Evolutionary conservation across 768 basidiomycete species (phyloP), one percentile per base, ranked within the genome.

Genomic region (Zangia roseola): DNA sequence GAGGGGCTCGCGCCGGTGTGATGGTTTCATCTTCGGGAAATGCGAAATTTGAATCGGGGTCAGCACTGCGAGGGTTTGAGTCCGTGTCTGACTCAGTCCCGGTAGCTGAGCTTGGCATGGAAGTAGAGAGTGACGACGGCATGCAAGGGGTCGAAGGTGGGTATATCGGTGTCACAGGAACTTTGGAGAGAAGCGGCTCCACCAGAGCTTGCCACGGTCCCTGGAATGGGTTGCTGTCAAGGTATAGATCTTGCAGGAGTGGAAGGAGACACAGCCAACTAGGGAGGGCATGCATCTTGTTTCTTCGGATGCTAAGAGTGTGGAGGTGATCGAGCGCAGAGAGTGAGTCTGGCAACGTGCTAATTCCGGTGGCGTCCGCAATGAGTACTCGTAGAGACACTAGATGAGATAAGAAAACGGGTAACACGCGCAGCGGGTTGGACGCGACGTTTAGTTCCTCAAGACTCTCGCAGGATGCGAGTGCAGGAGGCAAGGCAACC

Each of bases 141-240:
- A 82, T 74, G 35, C 77, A 74, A 24, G 84, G 85, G 3, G 83
- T 84, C 17, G 82, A 83, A 13, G 80, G 81, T 34, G 84, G 83
- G 69, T 82, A 86, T 26, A 75, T 66, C 20, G 84, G 84, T 2
- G 80, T 78, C 60, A 76, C 68, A 21, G 83, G 80, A 20, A 72
- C 65, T 61, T 83, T 83, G 44, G 83, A 76, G 9, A 94, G 74
- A 40, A 97, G 74, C 1, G 94, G 92, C 49, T 88, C 88, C 21
- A 97, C 84, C 45, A 99, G 75, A 26, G 89, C 84, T 62, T 86
- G 84, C 91, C 94, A 97, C 1, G 91, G 90, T 8, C 89, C 90
- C 58, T 91, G 89, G 70, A 99, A 97, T 8, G 94, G 93, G 65
- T 99, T 99, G 16, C 85, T 88, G 54, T 98, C 95, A n/a, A 99